These are phyloP conservation scores for Mycena haematopus DNA, from an alignment of 768 basidiomycete genomes.

Conservation along the genomic window DNA sequence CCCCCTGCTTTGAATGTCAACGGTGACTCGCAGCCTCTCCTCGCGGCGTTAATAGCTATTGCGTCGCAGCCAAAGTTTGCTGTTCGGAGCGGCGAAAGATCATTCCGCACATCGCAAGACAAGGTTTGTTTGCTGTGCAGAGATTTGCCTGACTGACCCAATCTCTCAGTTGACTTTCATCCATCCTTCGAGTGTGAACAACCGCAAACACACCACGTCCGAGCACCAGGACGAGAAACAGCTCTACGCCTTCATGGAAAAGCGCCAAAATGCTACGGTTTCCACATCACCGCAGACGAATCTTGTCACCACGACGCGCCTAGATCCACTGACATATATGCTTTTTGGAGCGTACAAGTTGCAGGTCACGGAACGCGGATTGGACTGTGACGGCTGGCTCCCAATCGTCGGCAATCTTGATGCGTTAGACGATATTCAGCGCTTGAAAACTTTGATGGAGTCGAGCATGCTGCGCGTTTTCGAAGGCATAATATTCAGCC, in stretches of 20 bases:
- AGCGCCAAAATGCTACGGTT: constrained; percentile 74
- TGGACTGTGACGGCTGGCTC: constrained; percentile 92
- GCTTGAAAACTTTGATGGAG: constrained; percentile 81
- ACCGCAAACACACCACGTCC: constrained; percentile 57
- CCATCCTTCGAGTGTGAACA: constrained; percentile 88
- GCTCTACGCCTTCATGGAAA: constrained; percentile 83
- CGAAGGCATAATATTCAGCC: constrained; percentile 73
- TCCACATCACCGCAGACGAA: constrained; percentile 62
- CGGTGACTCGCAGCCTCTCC: constrained; percentile 73
- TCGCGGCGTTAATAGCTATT: constrained; percentile 84
- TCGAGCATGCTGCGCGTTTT: constrained; percentile 88
- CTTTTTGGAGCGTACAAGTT: constrained; percentile 89
- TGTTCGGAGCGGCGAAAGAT: constrained; percentile 70
- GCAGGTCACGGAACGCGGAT: constrained; percentile 68
- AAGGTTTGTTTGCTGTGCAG: constrained; percentile 59
- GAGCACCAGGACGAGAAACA: constrained; percentile 63
- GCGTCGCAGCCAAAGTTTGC: constrained; percentile 93
- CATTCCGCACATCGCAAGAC: constrained; percentile 78
- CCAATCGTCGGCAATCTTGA: constrained; percentile 78
- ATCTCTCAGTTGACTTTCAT: constrained; percentile 69
- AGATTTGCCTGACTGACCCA: constrained; percentile 12
- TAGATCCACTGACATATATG: constrained; percentile 90
- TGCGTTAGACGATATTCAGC: constrained; percentile 82
- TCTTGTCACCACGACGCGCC: constrained; percentile 79
- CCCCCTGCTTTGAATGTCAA: constrained; percentile 77